Evolutionary conservation across 257 asterid species (phyloP), one percentile per base, ranked within the genome.

Genomic region (Solanum tarapatanum): DNA sequence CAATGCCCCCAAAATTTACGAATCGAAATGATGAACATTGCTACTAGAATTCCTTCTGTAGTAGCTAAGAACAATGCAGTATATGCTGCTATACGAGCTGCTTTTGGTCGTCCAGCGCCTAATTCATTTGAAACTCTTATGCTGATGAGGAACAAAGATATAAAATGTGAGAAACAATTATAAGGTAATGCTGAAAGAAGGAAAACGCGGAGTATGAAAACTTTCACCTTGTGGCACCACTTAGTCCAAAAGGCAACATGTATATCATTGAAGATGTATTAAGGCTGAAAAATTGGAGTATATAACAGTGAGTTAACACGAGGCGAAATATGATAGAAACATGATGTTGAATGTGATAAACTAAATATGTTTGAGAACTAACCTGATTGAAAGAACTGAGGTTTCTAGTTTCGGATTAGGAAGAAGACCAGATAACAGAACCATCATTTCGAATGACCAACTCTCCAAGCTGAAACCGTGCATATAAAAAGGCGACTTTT

Each of bases 401-500:
- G 98, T 94, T 88, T 94, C 98, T 45, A 94, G 83, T 10, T 94
- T 92, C 7, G 97, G 98, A 89, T 94, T 91, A 0, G 97, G 96
- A 7, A 94, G 96, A 85, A 92, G 94, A 6, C 98, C 98, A 23
- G 96, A 91, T n/a, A 94, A 91, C 32, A 94, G 88, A 68, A 94
- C 98, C 98, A 93, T 94, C 86, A 94, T 91, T 88, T 93, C 97
- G 23, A 94, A 94, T 2, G 97, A 94, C 97, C 97, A 94, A 30
- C 91, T 90, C 93, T 94, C 98, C 92, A 94, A 89, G 88, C 97
- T 94, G 93, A 36, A 35, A 10, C 80, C 82, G 41, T 36, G n/a
- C 19, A 74, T 5, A 36, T 35, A 21, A 74, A 72, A 70, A 72
- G 23, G 24, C 79, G 43, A 72, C 5, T 10, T 35, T 21, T 8